Percentiles rank a stretch among this genome's conserved stretches.
Evolutionary conservation across 441 rosid species (phyloP).

Genomic region (Arabidopsis lyrata): DNA sequence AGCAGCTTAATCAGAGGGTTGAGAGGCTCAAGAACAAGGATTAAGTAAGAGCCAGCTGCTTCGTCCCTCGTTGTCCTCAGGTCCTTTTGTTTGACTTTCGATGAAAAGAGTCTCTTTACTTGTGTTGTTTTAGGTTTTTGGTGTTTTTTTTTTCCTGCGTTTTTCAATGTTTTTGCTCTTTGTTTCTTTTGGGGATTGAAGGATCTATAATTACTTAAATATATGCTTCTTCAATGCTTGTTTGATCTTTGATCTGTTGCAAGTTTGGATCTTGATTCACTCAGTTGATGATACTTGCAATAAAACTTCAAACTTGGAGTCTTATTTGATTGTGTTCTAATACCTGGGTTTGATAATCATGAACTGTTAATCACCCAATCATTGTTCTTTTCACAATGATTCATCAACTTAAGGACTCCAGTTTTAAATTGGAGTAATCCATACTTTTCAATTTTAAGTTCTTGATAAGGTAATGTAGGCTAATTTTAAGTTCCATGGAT

Average conservation of each 20-base stretch:
- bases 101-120: not conserved
- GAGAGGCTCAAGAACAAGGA: conserved; percentile 78
- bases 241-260: not conserved
- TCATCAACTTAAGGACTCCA: not conserved
- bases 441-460: no score
- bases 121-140: conserved; percentile 7
- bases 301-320: not conserved
- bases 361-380: not conserved
- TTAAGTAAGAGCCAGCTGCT: conserved; percentile 9
- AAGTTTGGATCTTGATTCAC: not conserved
- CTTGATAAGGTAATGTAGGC: no score
- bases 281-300: not conserved
- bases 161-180: not conserved
- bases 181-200: not conserved
- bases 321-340: not conserved
- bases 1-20: conserved; percentile 79
- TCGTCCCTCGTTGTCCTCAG: not conserved
- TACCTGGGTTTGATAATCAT: not conserved
- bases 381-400: not conserved
- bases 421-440: no score
- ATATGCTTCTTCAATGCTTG: not conserved
- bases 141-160: not conserved
- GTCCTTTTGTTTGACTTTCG: not conserved
- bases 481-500: no score
- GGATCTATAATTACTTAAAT: not conserved